These are phyloP conservation scores for Tulasnella sp. DNA, from an alignment of 768 basidiomycete genomes.

Conservation along the genomic window DNA sequence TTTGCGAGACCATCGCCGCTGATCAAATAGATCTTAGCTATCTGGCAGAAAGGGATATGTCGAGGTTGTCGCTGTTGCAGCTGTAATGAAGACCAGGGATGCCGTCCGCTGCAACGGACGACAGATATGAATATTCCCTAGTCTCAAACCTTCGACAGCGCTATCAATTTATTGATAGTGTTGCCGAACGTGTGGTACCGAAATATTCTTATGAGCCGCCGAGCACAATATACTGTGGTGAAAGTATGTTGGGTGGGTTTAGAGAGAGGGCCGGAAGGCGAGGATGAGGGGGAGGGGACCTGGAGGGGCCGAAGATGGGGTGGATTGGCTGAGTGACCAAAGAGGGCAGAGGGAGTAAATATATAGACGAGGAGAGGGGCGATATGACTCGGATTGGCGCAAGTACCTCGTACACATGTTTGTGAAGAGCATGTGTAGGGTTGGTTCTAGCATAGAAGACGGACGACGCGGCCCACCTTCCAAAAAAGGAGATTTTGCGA, in stretches of 20 bases:
- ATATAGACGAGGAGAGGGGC: neutral
- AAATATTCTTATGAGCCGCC: neutral
- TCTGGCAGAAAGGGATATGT: neutral
- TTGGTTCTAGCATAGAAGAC: neutral
- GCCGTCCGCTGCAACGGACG: conserved; percentile 9
- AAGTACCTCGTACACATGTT: neutral
- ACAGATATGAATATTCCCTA: conserved; percentile 2
- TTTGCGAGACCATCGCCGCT: neutral
- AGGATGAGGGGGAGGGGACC: neutral
- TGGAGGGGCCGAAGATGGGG: neutral
- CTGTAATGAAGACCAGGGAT: neutral
- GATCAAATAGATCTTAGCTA: neutral
- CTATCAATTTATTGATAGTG: neutral
- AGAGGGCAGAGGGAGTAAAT: neutral
- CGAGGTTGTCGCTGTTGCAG: neutral
- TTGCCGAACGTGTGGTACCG: neutral
- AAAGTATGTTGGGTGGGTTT: neutral
- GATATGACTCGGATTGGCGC: neutral
- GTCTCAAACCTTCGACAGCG: conserved; percentile 5
- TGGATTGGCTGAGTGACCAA: neutral
- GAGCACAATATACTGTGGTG: neutral
- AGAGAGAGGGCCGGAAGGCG: neutral
- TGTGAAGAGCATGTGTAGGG: neutral
- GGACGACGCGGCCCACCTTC: neutral
- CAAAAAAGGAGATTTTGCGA: neutral